These are phyloP conservation scores for Cutaneotrichosporon arboriforme DNA, from an alignment of 1,284 basidiomycete genomes.

Conservation along the genomic window DNA sequence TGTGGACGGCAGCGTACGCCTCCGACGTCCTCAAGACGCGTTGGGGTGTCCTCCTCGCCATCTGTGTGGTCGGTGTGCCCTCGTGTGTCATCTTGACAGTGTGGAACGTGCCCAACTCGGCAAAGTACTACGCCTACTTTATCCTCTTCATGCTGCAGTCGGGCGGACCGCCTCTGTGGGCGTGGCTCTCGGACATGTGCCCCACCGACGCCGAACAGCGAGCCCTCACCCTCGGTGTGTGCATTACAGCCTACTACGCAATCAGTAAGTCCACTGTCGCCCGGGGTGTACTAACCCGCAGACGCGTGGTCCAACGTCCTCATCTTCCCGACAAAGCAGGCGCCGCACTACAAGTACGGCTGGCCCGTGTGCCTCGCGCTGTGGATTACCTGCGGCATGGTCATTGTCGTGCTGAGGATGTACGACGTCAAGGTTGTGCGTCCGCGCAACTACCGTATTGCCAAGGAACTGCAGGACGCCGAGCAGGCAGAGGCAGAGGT, in stretches of 20 bases:
- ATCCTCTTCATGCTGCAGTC: slow-evolving; percentile 33
- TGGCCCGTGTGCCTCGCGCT: slow-evolving; percentile 38
- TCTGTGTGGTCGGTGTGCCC: slow-evolving; percentile 31
- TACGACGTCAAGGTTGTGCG: slow-evolving; percentile 17
- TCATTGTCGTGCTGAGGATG: slow-evolving; percentile 14
- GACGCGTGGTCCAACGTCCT: slow-evolving; percentile 37
- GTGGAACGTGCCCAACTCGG: slow-evolving; percentile 37
- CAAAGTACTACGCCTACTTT: slow-evolving; percentile 42
- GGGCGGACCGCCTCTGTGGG: slow-evolving; percentile 37
- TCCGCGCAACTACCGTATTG: slow-evolving; percentile 4
- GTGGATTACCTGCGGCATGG: slow-evolving; percentile 23
- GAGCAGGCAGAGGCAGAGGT: background rate
- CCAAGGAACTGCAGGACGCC: slow-evolving; percentile 2
- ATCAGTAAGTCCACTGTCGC: slow-evolving; percentile 2
- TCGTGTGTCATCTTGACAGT: slow-evolving; percentile 39
- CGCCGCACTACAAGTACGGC: slow-evolving; percentile 36
- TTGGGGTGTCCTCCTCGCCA: slow-evolving; percentile 35
- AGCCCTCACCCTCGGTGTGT: slow-evolving; percentile 35
- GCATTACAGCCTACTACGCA: slow-evolving; percentile 22
- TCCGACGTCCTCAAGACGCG: slow-evolving; percentile 39
- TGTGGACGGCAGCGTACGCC: slow-evolving; percentile 35
- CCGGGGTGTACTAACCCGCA: background rate
- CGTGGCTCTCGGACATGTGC: slow-evolving; percentile 40
- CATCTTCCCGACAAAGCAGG: slow-evolving; percentile 37
- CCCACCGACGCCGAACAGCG: slow-evolving; percentile 43